Evolutionary conservation across 208 protist genomes (phyloP).

Genomic region (Leishmania amazonensis): DNA sequence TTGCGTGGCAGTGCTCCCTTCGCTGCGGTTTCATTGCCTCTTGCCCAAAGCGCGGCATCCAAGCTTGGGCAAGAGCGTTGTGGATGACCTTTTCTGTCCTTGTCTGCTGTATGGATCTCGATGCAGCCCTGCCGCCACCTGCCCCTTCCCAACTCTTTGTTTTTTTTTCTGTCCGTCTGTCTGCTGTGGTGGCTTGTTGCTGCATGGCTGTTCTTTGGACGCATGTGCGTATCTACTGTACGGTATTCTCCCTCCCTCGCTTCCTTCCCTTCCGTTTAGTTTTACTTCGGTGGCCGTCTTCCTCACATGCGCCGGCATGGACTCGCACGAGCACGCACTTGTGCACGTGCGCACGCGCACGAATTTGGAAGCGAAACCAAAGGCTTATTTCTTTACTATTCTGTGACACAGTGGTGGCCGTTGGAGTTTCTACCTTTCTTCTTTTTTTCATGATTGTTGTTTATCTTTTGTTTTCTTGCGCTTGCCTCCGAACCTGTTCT

Average conservation of each 20-base stretch:
- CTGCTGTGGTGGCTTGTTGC: no score
- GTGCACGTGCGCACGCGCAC: background rate
- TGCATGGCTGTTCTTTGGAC: no score
- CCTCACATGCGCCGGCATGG: no score
- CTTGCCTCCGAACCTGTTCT: background rate
- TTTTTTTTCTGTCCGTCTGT: no score
- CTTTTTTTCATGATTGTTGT: background rate
- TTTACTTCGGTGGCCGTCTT: no score
- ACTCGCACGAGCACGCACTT: no score
- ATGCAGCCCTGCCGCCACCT: no score
- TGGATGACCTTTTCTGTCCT: no score
- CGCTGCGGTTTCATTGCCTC: background rate
- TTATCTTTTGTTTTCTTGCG: conserved; percentile 5
- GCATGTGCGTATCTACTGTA: background rate
- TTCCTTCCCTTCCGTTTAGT: background rate
- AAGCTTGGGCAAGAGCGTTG: no score
- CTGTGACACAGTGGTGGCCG: background rate
- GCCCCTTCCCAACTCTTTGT: no score
- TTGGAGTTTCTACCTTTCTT: background rate
- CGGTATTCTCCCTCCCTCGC: background rate
- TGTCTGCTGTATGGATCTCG: no score
- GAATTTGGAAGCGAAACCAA: background rate
- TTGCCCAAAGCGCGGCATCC: background rate
- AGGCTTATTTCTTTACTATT: background rate
- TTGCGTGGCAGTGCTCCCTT: background rate